phyloP scores from a whole-genome alignment of 2,329 filamentous ascomycete species.

The Penicillium sclerotigenum region DNA sequence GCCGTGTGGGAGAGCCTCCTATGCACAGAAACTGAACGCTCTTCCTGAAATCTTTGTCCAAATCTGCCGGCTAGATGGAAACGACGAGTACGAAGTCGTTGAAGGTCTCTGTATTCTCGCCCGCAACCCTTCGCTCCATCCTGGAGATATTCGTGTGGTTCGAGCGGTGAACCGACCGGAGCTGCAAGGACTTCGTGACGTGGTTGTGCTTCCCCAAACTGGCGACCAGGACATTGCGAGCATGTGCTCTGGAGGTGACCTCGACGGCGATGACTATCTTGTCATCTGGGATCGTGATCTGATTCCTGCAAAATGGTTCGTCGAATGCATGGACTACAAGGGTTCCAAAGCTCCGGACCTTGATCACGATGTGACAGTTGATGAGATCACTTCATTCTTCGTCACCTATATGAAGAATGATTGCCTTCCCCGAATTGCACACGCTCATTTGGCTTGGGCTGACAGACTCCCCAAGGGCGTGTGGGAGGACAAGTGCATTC shows the following conservation, averaged over 20 bases:
- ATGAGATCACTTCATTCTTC: slow-evolving; percentile 80
- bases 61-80: slow-evolving; percentile 58
- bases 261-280: slow-evolving; percentile 95
- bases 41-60: slow-evolving; percentile 90
- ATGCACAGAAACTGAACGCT: slow-evolving; percentile 47
- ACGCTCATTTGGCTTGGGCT: slow-evolving; percentile 73
- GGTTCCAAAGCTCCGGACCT: slow-evolving; percentile 56
- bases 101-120: slow-evolving; percentile 78
- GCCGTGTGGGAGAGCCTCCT: slow-evolving; percentile 27
- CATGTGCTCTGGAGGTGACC: slow-evolving; percentile 94
- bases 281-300: slow-evolving; percentile 84
- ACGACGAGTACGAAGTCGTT: slow-evolving; percentile 61
- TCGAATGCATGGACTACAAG: slow-evolving; percentile 73
- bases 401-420: slow-evolving; percentile 92
- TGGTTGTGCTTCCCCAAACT: slow-evolving; percentile 79
- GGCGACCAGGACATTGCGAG: slow-evolving; percentile 82
- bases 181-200: slow-evolving; percentile 75
- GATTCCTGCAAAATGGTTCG: slow-evolving; percentile 67
- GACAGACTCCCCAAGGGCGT: slow-evolving; percentile 64
- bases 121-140: slow-evolving; percentile 89
- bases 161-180: slow-evolving; percentile 70
- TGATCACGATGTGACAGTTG: slow-evolving; percentile 62
- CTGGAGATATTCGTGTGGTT: slow-evolving; percentile 86
- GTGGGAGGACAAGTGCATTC: slow-evolving; percentile 65
- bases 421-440: slow-evolving; percentile 72